Evolutionary conservation across 176 grass and related monocot genomes (phyloP).

Genomic region (Coix lacrymajobi): DNA sequence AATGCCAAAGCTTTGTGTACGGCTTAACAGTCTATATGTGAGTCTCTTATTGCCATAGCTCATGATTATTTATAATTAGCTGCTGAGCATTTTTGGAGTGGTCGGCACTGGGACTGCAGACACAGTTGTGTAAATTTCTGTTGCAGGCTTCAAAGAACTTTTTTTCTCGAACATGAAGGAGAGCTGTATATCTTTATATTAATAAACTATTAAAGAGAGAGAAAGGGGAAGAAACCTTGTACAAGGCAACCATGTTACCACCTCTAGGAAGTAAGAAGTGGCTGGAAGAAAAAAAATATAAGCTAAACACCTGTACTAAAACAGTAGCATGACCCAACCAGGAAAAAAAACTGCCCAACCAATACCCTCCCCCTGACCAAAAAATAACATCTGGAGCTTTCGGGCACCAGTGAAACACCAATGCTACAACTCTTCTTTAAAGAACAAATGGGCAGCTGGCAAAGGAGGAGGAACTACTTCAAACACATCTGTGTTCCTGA

Average conservation of each 20-base stretch:
- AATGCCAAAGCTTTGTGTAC: constrained; percentile 80
- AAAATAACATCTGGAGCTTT: neutral
- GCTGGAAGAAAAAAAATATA: neutral
- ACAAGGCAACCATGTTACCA: neutral
- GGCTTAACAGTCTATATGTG: constrained; percentile 94
- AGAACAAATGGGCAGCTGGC: neutral
- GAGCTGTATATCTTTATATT: neutral
- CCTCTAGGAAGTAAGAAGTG: neutral
- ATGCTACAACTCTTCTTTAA: neutral
- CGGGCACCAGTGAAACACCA: neutral
- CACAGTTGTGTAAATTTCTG: neutral
- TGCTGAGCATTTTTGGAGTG: constrained; percentile 12
- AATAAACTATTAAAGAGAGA: neutral
- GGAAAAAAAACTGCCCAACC: neutral
- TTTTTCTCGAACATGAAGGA: neutral
- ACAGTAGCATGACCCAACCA: neutral
- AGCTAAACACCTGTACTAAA: neutral
- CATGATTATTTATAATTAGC: constrained; percentile 1
- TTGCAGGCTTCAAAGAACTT: neutral
- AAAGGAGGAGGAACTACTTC: no score
- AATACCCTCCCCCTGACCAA: neutral
- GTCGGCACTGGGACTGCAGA: neutral
- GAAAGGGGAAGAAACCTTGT: neutral
- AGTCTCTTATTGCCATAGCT: constrained; percentile 39
- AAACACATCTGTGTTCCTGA: neutral